Conservation (phyloP, 176 grass and related monocot genomes). For the Carex scoparia region DNA sequence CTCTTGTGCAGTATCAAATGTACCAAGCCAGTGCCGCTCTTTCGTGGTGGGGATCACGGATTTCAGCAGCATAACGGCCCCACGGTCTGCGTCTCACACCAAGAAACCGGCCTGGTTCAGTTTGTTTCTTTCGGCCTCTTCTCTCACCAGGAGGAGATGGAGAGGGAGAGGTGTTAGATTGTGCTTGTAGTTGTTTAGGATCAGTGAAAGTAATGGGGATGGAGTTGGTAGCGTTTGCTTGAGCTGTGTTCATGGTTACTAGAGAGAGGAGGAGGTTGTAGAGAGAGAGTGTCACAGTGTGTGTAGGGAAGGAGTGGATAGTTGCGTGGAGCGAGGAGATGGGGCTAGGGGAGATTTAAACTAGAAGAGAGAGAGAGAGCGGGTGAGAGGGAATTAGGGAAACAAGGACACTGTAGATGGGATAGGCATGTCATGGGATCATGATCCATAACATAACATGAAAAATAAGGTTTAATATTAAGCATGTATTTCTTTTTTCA, state of each 20-base stretch:
- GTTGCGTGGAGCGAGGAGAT: neutral
- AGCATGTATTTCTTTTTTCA: neutral
- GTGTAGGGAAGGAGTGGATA: neutral
- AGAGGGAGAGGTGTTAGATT: conserved; percentile 15
- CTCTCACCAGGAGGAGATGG: conserved; percentile 17
- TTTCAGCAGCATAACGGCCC: conserved; percentile 96
- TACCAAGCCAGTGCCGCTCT: conserved; percentile 95
- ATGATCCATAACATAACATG: neutral
- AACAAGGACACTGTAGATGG: conserved; percentile 27
- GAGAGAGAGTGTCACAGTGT: neutral
- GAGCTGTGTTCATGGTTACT: conserved; percentile 25
- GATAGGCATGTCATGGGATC: conserved; percentile 23
- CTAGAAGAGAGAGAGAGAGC: conserved; percentile 10
- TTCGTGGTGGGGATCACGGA: conserved; percentile 94
- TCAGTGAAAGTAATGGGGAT: conserved; percentile 21
- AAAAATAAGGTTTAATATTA: neutral
- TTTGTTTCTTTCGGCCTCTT: conserved; percentile 22
- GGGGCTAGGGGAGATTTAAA: conserved; percentile 20
- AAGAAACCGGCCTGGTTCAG: conserved; percentile 85
- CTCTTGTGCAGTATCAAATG: conserved; percentile 98
- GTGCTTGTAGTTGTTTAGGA: neutral
- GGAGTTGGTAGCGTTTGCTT: conserved; percentile 23
- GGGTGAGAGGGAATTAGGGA: conserved; percentile 22
- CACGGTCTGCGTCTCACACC: conserved; percentile 81
- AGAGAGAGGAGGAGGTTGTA: neutral